Conservation (phyloP, 2,329 filamentous ascomycete species). For the Calonectria crousiana region DNA sequence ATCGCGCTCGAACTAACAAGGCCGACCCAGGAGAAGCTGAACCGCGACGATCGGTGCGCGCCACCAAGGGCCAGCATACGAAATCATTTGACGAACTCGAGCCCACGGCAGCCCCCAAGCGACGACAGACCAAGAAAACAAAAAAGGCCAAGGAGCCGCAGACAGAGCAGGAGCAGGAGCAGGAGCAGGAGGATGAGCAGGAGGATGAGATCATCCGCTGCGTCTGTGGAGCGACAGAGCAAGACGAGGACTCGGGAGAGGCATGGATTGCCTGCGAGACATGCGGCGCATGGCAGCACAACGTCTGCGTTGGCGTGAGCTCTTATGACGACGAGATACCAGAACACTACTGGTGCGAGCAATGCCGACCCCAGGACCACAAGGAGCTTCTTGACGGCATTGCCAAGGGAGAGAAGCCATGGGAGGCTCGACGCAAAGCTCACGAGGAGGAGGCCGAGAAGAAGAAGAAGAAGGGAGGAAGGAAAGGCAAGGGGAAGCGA, state of each 20-base stretch:
- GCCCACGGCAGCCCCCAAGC: constrained; percentile 65
- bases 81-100: constrained; percentile 87
- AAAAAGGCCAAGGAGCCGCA: constrained; percentile 74
- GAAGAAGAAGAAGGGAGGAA: constrained; percentile 69
- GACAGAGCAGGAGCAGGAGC: constrained; percentile 71
- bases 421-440: constrained; percentile 77
- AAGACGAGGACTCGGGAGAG: constrained; percentile 86
- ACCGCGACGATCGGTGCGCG: constrained; percentile 92
- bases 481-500: constrained; percentile 74
- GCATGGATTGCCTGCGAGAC: constrained; percentile 97
- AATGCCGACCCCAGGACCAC: constrained; percentile 88
- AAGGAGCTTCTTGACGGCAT: constrained; percentile 83
- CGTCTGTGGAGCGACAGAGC: constrained; percentile 89
- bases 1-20: constrained; percentile 37
- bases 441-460: constrained; percentile 73
- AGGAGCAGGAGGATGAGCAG: constrained; percentile 60
- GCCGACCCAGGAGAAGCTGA: constrained; percentile 67
- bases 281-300: constrained; percentile 96
- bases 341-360: constrained; percentile 91
- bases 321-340: constrained; percentile 83
- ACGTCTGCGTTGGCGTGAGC: constrained; percentile 90
- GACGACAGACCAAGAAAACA: constrained; percentile 60
- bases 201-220: constrained; percentile 86
- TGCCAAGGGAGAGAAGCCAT: constrained; percentile 83
- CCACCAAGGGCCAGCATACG: constrained; percentile 95